Base-by-base conservation (phyloP, 75 land plant genomes). In the Chamaecyparis obtusa region DNA sequence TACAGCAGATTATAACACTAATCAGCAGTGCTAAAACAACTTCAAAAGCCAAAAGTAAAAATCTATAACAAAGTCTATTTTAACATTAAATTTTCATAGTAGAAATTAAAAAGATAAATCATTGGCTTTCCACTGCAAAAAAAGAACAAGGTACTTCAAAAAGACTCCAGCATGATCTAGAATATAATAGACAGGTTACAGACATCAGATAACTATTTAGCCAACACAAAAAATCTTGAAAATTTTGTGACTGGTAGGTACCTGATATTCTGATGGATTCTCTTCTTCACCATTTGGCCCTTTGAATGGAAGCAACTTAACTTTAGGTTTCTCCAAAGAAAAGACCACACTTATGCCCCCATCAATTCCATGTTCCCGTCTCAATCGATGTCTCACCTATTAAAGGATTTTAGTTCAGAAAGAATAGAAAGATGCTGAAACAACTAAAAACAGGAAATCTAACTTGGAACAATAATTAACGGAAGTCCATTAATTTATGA, bases 181-280 rank as follows among this genome's bases (percentile, higher is more conserved):
- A 46, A 46, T 81, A 10, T 46, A 24, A 24, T 44, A 81, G 19
- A 81, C 48, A 81, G 30, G 51, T 46, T 21, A 46, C 27, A 41
- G 32, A 81, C 30, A 81, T 44, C 30, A n/a, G 49, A 44, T 43
- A 81, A 46, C 51, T 49, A 49, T 49, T 49, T 49, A 81, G 30
- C 3, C 46, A 17, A 44, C 6, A 44, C 46, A 44, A 3, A 44
- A 44, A 44, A 44, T 44, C 46, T 44, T 44, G 3, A 44, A 3
- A 44, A 44, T 5, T 44, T 44, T 81, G 84, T 30, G 81, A 82
- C 51, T 81, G 19, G 19, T 17, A 30, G 82, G 17, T 91, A 98
- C 99, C 92, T 98, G 99, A 90, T 98, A 98, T 89, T 98, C 99
- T 27, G 93, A 93, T 85, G 99, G 99, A 91, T 94, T 93, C 86